These are phyloP conservation scores for Verticillium tricorpus DNA, from an alignment of 2,329 filamentous ascomycete species.

Conservation along the genomic window DNA sequence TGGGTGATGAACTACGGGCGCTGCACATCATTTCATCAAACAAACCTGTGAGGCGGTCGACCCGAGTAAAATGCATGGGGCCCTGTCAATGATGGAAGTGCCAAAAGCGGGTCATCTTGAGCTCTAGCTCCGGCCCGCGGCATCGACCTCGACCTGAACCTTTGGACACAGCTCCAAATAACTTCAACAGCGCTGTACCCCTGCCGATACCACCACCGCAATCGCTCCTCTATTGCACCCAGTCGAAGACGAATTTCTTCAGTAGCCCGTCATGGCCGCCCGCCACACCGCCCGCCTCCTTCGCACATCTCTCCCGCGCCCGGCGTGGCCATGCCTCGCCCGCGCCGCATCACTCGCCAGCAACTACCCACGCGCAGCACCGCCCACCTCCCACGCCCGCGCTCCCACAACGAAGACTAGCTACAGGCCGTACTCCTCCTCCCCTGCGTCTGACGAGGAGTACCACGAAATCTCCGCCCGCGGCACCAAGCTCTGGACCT, in stretches of 20 bases:
- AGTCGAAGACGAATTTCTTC: not conserved
- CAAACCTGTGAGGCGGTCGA: too few relatives aligned
- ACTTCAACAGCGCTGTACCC: not conserved
- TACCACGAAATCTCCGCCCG: constrained; percentile 10
- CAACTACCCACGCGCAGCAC: not conserved
- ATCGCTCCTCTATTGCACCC: not conserved
- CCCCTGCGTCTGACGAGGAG: constrained; percentile 1
- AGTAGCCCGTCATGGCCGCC: not conserved
- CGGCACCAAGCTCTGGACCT: constrained; percentile 39
- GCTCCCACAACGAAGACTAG: not conserved
- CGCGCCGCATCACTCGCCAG: not conserved
- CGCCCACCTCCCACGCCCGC: not conserved
- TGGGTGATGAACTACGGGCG: not conserved
- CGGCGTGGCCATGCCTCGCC: not conserved
- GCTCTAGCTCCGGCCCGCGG: not conserved
- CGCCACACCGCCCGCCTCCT: not conserved
- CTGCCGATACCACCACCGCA: not conserved
- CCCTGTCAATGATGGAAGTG: not conserved
- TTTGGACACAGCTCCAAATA: not conserved
- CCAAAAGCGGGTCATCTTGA: not conserved
- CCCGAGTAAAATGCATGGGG: not conserved
- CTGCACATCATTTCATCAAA: too few relatives aligned
- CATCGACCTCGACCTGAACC: not conserved
- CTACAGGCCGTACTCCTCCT: not conserved
- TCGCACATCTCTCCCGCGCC: not conserved